Percentiles rank a stretch among this genome's conserved stretches.
Conservation (phyloP, 345 rosid genomes). For the Salix dunnii region DNA sequence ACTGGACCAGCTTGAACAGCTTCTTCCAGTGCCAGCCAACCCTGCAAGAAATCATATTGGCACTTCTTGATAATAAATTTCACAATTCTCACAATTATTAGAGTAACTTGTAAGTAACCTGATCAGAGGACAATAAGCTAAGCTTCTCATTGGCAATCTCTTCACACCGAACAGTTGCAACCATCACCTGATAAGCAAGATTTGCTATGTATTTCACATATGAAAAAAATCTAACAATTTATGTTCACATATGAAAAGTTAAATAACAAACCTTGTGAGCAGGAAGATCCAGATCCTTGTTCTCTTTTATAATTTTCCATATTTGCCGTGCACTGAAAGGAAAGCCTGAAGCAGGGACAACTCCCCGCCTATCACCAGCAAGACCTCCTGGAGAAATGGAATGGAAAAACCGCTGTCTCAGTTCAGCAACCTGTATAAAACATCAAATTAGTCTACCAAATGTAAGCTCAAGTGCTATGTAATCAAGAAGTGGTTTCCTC, state of each 20-base stretch:
- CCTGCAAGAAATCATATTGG: conserved; percentile 13
- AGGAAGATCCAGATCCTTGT: conserved; percentile 38
- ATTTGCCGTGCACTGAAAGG: conserved; percentile 30
- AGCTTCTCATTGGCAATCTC: conserved; percentile 34
- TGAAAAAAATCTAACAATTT: neutral
- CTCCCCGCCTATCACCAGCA: conserved; percentile 35
- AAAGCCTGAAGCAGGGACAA: conserved; percentile 37
- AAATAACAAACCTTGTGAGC: conserved; percentile 27
- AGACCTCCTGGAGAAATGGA: conserved; percentile 39
- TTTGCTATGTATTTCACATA: neutral
- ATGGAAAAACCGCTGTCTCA: conserved; percentile 34
- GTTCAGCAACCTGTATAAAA: conserved; percentile 30
- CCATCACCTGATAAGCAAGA: conserved; percentile 33
- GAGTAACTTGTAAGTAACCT: conserved; percentile 14
- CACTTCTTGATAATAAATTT: neutral
- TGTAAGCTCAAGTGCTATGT: no score
- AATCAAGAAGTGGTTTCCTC: no score
- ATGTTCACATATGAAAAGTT: neutral
- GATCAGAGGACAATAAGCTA: conserved; percentile 13
- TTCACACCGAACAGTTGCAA: conserved; percentile 40
- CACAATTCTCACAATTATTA: neutral
- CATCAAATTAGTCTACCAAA: neutral
- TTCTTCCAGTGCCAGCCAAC: conserved; percentile 30
- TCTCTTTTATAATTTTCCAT: conserved; percentile 35
- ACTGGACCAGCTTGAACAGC: conserved; percentile 33